Evolutionary conservation across 179 eudicot species (phyloP), one percentile per base, ranked within the genome.

Genomic region (Silene noctiflora): DNA sequence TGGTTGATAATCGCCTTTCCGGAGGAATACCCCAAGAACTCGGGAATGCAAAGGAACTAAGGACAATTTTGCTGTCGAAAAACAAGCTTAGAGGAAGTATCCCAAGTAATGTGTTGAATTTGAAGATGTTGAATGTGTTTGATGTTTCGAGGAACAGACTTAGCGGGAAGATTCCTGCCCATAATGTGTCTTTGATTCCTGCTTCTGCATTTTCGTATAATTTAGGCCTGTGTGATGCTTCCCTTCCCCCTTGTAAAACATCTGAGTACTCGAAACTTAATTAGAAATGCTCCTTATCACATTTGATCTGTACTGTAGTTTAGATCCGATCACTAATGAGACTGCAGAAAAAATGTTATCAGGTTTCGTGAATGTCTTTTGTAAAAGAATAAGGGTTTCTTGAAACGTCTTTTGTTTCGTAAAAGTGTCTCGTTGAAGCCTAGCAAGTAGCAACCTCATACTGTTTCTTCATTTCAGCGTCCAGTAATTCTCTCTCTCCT

Each of bases 61-160:
- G 53, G 3, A 85, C 82, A 8, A 69, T 93, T 27, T 42, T 82
- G 76, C 76, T 89, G 4, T 85, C 94, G 1, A 62, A 74, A 12
- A 87, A 91, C 75, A 78, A 62, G 0, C 74, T 89, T 73, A 83
- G 65, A 12, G 96, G 98, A 17, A 58, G 62, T 1, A 89, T 91
- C 65, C 96, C 98, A 1, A 70, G 31, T 44, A 67, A 83, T 12
- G 82, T 91, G 9, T 24, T 93, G 82, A 84, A 85, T 71, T 75
- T 88, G 67, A 63, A 68, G 24, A 66, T 55, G 55, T 72, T 88
- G 71, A 17, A 48, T 53, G 81, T 46, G 33, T 88, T 93, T 61
- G 90, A 93, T 78, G 94, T 93, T 55, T 88, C 98, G 2, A 59
- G 63, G 13, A 93, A 93, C 72, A 51, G 65, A 22, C 74, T 92